phyloP scores from a whole-genome alignment of 208 protist genomes.

The Acanthamoeba lenticulata region DNA sequence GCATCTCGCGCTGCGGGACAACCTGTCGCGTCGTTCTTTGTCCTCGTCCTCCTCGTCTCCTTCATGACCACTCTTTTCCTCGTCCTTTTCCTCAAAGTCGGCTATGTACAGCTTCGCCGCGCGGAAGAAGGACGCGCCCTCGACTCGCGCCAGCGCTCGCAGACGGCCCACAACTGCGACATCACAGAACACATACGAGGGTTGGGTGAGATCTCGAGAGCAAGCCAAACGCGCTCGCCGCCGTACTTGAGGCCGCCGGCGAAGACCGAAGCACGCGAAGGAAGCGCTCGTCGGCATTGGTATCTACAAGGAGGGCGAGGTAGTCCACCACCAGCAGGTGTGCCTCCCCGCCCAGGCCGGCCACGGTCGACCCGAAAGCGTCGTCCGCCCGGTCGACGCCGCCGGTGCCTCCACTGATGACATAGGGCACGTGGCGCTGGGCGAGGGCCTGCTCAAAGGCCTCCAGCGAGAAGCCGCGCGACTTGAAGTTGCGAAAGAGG shows the following conservation, averaged over 20 bases:
- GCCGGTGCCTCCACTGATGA: background rate
- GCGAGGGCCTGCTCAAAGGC: background rate
- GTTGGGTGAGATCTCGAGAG: background rate
- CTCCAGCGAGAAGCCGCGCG: background rate
- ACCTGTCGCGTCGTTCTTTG: background rate
- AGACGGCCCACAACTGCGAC: background rate
- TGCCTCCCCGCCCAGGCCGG: background rate
- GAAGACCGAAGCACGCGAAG: background rate
- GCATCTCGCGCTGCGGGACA: no score
- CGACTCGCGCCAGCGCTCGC: background rate
- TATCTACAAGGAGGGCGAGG: background rate
- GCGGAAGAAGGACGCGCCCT: background rate
- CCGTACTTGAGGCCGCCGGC: background rate
- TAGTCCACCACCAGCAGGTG: background rate
- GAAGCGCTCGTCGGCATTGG: background rate
- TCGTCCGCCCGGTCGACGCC: background rate
- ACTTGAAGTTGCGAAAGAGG: background rate
- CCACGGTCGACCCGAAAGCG: no score
- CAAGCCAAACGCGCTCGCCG: background rate
- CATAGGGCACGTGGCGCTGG: background rate
- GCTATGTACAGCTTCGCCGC: background rate
- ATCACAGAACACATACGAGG: no score
- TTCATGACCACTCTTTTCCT: no score
- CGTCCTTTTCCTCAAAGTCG: background rate
- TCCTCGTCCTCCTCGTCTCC: background rate